Conservation (phyloP, 345 rosid genomes). For the Eucalyptus regnans region DNA sequence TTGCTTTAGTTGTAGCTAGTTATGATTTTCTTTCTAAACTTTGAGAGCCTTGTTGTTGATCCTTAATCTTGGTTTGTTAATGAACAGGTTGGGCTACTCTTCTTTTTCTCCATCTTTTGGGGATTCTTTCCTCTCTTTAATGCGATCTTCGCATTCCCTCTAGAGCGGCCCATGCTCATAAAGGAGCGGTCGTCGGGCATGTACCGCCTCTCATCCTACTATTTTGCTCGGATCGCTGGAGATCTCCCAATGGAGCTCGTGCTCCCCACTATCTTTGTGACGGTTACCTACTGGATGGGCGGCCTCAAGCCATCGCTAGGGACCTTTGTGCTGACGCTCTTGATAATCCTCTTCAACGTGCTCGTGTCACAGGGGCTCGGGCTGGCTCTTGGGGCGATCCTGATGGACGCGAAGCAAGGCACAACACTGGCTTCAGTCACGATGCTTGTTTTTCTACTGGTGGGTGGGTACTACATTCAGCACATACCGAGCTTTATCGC, state of each 20-base stretch:
- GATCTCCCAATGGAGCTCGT: constrained; percentile 97
- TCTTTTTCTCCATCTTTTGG: constrained; percentile 94
- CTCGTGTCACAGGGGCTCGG: constrained; percentile 85
- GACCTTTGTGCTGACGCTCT: constrained; percentile 58
- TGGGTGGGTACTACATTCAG: constrained; percentile 85
- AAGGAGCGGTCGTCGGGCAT: constrained; percentile 86
- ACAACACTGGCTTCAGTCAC: constrained; percentile 74
- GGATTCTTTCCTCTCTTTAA: constrained; percentile 81
- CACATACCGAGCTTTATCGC: constrained; percentile 73
- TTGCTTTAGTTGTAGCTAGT: not conserved
- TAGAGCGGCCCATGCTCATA: constrained; percentile 75
- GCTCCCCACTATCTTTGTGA: constrained; percentile 69
- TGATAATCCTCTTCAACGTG: constrained; percentile 59
- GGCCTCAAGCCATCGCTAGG: constrained; percentile 71
- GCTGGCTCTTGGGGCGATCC: constrained; percentile 71
- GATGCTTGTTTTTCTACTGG: constrained; percentile 77
- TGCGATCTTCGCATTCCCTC: constrained; percentile 81
- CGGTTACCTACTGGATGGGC: constrained; percentile 88
- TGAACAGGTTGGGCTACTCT: constrained; percentile 72
- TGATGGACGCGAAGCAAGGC: constrained; percentile 78
- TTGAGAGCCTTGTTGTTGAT: not conserved
- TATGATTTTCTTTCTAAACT: not conserved
- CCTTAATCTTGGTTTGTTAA: not conserved
- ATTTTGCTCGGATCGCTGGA: constrained; percentile 59
- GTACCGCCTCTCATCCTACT: constrained; percentile 88